Evolutionary conservation across 257 asterid genomes (phyloP).

Genomic region (Anisodus tanguticus): DNA sequence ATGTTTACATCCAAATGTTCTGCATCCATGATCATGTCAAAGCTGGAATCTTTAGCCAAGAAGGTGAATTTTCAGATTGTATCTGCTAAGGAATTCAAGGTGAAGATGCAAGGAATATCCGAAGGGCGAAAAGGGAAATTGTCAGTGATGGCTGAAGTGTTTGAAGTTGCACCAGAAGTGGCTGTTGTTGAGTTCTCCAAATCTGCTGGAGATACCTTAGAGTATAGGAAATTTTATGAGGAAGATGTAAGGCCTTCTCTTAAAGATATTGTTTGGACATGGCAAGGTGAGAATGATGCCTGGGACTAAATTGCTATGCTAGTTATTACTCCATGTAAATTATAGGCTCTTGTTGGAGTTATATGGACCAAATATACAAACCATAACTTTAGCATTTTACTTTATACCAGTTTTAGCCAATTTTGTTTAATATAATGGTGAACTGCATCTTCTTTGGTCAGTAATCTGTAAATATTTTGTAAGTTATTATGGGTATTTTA

Average conservation of each 20-base stretch:
- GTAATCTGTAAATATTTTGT: background rate
- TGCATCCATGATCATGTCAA: slow-evolving; percentile 52
- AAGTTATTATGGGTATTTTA: background rate
- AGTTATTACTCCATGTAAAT: background rate
- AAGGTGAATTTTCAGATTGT: slow-evolving; percentile 52
- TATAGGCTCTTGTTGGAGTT: slow-evolving; percentile 10
- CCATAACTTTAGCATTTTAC: background rate
- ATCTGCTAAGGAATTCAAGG: slow-evolving; percentile 56
- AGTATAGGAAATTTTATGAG: slow-evolving; percentile 72
- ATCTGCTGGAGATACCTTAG: slow-evolving; percentile 79
- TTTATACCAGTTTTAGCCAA: background rate
- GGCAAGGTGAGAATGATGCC: slow-evolving; percentile 79
- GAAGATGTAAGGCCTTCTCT: slow-evolving; percentile 79
- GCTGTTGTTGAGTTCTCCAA: slow-evolving; percentile 81
- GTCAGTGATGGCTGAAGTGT: slow-evolving; percentile 70
- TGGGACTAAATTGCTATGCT: slow-evolving; percentile 30
- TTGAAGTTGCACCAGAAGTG: slow-evolving; percentile 81
- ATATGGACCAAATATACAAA: background rate
- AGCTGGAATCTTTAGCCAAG: slow-evolving; percentile 65
- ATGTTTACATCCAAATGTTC: slow-evolving; percentile 72
- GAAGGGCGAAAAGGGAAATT: slow-evolving; percentile 79
- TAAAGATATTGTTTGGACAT: slow-evolving; percentile 89
- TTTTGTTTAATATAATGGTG: background rate
- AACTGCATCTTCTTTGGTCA: background rate
- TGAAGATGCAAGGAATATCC: slow-evolving; percentile 65